A percentile compares a stretch with the other conserved stretches of the same genome.
Evolutionary conservation across 106 monocot species (phyloP).

Genomic region (Amphibolis antarctica): DNA sequence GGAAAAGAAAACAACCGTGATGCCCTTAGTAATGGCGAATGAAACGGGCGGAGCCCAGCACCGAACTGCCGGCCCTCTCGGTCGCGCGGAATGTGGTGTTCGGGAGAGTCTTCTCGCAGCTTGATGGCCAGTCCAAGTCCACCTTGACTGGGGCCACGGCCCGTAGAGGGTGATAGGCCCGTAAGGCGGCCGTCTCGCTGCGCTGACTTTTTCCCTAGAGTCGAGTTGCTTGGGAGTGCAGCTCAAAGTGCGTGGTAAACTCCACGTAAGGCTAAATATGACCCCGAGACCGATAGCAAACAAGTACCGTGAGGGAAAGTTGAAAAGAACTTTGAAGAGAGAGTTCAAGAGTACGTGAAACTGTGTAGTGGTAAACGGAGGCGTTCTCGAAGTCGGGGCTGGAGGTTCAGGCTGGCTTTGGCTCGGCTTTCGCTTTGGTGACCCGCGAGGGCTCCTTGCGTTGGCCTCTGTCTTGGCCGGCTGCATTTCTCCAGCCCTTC

Average conservation of each 20-base stretch:
- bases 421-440: slow-evolving; percentile 9
- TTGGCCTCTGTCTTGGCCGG: too few species aligned
- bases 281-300: slow-evolving; percentile 18
- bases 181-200: not conserved
- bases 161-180: slow-evolving; percentile 18
- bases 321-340: slow-evolving; percentile 22
- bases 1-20: slow-evolving; percentile 33
- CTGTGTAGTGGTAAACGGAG: slow-evolving; percentile 8
- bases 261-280: slow-evolving; percentile 15
- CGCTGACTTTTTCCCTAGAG: slow-evolving; percentile 5
- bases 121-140: slow-evolving; percentile 7
- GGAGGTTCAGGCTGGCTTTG: not conserved
- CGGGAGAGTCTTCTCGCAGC: not conserved
- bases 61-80: too few species aligned
- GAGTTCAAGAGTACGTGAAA: slow-evolving; percentile 24
- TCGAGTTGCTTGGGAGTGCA: slow-evolving; percentile 22
- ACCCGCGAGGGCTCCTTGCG: slow-evolving; percentile 15
- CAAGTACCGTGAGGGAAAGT: slow-evolving; percentile 17
- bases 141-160: slow-evolving; percentile 15
- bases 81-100: slow-evolving; percentile 1
- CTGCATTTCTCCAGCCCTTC: too few species aligned
- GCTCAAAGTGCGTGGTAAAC: slow-evolving; percentile 14
- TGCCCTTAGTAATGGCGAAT: slow-evolving; percentile 36
- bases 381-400: too few species aligned
- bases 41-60: slow-evolving; percentile 1